Conservation (phyloP, 1,284 basidiomycete genomes). For the Irpex sp. region DNA sequence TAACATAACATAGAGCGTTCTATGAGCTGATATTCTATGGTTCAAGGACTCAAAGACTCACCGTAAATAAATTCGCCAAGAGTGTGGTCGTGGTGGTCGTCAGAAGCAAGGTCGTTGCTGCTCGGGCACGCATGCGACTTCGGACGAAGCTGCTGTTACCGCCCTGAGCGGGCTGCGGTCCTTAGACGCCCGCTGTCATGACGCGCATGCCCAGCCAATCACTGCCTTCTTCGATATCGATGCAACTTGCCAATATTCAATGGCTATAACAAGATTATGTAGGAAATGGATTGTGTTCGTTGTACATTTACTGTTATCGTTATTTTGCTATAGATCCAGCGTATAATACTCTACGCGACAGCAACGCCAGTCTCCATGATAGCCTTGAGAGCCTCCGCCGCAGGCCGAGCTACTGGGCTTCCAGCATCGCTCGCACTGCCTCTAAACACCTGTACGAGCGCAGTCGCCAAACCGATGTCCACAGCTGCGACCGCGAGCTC, state of each 20-base stretch:
- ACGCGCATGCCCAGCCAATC: neutral
- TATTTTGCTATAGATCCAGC: too few species aligned
- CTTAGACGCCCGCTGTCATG: neutral
- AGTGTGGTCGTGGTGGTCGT: neutral
- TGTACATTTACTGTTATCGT: too few species aligned
- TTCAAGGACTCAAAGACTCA: neutral
- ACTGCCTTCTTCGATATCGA: too few species aligned
- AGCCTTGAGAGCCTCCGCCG: slow-evolving; percentile 40
- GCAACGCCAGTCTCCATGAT: slow-evolving; percentile 28
- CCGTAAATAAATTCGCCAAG: neutral
- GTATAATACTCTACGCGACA: slow-evolving; percentile 1
- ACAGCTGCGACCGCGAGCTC: slow-evolving; percentile 44
- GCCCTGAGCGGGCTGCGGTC: neutral
- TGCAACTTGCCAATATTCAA: too few species aligned
- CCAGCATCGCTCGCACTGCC: slow-evolving; percentile 23
- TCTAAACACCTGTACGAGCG: slow-evolving; percentile 44
- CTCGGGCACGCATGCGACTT: neutral
- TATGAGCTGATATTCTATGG: neutral
- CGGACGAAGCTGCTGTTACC: too few species aligned
- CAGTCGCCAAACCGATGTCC: slow-evolving; percentile 42
- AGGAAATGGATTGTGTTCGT: too few species aligned
- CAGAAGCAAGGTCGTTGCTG: neutral
- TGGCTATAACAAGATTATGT: too few species aligned
- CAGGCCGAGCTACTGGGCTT: slow-evolving; percentile 33
- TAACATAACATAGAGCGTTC: neutral